Evolutionary conservation across 2,329 filamentous ascomycete species (phyloP).

Genomic region (Bipolaris zeicola): DNA sequence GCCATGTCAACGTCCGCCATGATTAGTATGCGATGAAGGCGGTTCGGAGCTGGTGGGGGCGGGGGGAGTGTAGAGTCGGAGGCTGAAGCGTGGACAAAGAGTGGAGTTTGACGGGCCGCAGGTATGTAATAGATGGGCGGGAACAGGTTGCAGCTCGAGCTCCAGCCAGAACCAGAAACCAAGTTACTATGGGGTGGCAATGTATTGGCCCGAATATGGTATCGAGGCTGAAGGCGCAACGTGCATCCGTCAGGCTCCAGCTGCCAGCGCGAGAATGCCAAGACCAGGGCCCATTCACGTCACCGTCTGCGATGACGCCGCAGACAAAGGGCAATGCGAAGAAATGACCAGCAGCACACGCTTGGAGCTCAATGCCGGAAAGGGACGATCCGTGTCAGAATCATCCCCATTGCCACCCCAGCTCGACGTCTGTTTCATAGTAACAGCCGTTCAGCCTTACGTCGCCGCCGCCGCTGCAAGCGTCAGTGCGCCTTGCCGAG

Average conservation of each 20-base stretch:
- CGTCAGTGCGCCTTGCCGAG: slow-evolving; percentile 25
- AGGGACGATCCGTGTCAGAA: background rate
- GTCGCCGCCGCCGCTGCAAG: slow-evolving; percentile 16
- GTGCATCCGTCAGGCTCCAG: slow-evolving; percentile 22
- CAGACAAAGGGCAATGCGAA: background rate
- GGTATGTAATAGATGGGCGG: background rate
- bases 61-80: slow-evolving; percentile 21
- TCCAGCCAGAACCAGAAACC: no score
- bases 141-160: slow-evolving; percentile 9
- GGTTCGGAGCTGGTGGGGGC: slow-evolving; percentile 21
- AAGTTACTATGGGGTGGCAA: slow-evolving; percentile 7
- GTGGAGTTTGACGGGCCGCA: slow-evolving; percentile 1
- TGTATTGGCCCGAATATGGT: slow-evolving; percentile 4
- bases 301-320: slow-evolving; percentile 1
- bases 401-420: background rate
- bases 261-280: slow-evolving; percentile 17
- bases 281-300: slow-evolving; percentile 13
- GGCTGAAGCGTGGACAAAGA: slow-evolving; percentile 3
- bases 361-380: background rate
- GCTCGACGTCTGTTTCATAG: slow-evolving; percentile 1
- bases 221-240: slow-evolving; percentile 8
- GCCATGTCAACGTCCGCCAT: slow-evolving; percentile 99
- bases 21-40: slow-evolving; percentile 25
- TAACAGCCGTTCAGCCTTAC: slow-evolving; percentile 24
- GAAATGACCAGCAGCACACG: background rate